Evolutionary conservation across 2,329 filamentous ascomycete genomes (phyloP).

Genomic region (Penicillium sp.): DNA sequence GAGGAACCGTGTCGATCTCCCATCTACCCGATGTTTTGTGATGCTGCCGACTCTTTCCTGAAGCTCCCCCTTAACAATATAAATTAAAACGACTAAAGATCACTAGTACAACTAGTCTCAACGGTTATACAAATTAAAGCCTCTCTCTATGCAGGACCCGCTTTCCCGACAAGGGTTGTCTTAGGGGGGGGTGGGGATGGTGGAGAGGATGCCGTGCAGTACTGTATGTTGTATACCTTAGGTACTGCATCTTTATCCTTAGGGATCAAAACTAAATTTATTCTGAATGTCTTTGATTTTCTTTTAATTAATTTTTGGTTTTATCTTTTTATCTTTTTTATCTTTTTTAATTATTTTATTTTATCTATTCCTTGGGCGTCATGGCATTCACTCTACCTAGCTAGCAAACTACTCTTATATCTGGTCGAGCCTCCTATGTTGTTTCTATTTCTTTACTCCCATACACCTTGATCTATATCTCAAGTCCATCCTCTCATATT

Average conservation of each 20-base stretch:
- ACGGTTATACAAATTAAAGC: slow-evolving; percentile 10
- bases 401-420: not conserved
- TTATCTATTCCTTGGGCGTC: slow-evolving; percentile 1
- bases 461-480: not conserved
- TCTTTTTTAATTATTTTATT: not conserved
- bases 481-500: not conserved
- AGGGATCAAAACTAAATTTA: not conserved
- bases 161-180: slow-evolving; percentile 10
- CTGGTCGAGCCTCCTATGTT: slow-evolving; percentile 1
- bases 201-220: slow-evolving; percentile 7
- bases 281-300: not conserved
- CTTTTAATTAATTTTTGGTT: not conserved
- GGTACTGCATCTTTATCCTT: slow-evolving; percentile 11
- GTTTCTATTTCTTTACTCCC: not conserved
- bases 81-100: not conserved
- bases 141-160: slow-evolving; percentile 18
- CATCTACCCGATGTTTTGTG: slow-evolving; percentile 28
- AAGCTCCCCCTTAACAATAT: slow-evolving; percentile 2
- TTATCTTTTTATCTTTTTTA: not conserved
- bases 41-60: slow-evolving; percentile 14
- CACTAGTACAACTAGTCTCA: not conserved
- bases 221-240: not conserved
- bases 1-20: slow-evolving; percentile 38
- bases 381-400: slow-evolving; percentile 1
- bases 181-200: slow-evolving; percentile 9